Conservation (phyloP, 2,329 filamentous ascomycete species). For the Fusarium sp. region DNA sequence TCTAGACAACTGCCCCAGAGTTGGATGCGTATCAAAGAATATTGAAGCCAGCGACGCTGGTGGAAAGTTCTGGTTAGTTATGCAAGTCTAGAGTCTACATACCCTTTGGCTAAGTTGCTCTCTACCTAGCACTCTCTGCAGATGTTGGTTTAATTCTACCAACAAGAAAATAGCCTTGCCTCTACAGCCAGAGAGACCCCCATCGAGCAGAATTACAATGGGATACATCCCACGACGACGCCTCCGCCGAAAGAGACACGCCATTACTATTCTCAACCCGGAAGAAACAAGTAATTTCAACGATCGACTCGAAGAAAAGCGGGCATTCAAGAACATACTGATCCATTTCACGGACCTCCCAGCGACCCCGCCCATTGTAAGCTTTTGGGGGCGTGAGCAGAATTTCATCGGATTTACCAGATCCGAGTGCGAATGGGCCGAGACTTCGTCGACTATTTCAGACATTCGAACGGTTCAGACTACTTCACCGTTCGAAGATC, state of each 20-base stretch:
- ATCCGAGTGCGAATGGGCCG: not conserved
- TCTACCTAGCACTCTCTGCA: not conserved
- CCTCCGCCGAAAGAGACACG: not conserved
- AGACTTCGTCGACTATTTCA: not conserved
- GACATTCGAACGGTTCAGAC: not conserved
- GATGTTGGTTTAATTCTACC: not conserved
- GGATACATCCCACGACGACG: not conserved
- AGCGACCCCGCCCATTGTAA: not conserved
- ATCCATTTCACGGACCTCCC: not conserved
- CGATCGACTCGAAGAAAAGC: not conserved
- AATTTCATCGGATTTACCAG: not conserved
- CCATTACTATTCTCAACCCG: not conserved
- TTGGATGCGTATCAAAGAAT: not conserved
- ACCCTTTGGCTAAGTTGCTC: not conserved
- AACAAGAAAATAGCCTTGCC: not conserved
- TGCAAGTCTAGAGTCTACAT: not conserved
- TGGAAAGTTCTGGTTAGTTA: not conserved
- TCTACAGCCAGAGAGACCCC: not conserved
- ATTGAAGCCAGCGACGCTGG: not conserved
- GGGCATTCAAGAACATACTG: not conserved
- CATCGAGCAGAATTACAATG: accelerated
- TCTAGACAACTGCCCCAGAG: not conserved
- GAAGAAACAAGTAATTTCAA: not conserved
- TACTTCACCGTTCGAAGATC: not conserved
- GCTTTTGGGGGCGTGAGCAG: not conserved